phyloP scores from a whole-genome alignment of 2,329 filamentous ascomycete species.

The Cytospora piceicola region DNA sequence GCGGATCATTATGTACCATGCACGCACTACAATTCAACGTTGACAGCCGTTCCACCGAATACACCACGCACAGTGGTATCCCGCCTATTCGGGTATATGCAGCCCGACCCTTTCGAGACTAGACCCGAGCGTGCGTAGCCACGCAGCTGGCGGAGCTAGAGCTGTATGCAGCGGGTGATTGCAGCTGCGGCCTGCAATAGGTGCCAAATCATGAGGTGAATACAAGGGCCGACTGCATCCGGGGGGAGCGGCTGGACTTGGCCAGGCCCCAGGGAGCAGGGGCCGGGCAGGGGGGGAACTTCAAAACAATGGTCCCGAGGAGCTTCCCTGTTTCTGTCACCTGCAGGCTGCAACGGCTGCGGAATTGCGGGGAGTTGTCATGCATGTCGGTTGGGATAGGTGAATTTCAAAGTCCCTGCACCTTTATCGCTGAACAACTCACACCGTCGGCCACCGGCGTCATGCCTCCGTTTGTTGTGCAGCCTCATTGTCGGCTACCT shows the following conservation, averaged over 20 bases:
- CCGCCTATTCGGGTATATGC: background rate
- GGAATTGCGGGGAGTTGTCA: background rate
- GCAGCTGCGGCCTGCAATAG: background rate
- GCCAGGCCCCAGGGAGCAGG: background rate
- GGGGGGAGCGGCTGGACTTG: background rate
- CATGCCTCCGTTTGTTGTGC: background rate
- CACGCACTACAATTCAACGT: background rate
- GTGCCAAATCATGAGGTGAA: background rate
- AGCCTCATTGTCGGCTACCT: background rate
- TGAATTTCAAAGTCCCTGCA: background rate
- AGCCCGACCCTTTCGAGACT: background rate
- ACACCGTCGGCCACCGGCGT: background rate
- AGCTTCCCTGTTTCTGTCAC: conserved; percentile 1
- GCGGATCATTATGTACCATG: background rate
- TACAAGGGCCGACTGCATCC: background rate
- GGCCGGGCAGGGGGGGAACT: background rate
- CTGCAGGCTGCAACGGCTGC: background rate
- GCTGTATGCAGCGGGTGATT: background rate
- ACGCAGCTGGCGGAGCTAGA: background rate
- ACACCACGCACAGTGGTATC: background rate
- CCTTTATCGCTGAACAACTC: background rate
- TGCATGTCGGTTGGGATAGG: background rate
- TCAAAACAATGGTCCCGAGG: background rate
- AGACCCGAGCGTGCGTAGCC: background rate
- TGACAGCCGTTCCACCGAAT: background rate